Base-by-base conservation (phyloP, 2,329 filamentous ascomycete genomes). In the Fusarium sp. region DNA sequence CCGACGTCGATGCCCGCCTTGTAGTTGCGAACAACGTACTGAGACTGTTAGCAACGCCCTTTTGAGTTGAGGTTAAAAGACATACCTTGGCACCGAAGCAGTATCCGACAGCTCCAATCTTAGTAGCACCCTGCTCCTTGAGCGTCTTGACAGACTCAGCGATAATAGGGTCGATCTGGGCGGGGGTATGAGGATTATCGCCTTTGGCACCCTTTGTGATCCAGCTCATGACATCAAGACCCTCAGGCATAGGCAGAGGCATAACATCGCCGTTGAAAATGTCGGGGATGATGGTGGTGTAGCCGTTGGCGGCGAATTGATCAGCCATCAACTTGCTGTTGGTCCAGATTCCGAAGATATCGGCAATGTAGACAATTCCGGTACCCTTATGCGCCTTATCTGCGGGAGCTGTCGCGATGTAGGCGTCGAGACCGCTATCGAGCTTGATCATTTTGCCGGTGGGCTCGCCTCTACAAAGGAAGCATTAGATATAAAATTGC, bases 1-100 rank as follows among this genome's bases (percentile, higher is more conserved):
- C 88, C 91, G 11, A 79, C 91, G 62, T 91, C 86, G 30, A 90
- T 84, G 9, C 84, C 85, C 63, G 85, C 53, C 64, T 87, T 86
- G 84, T 87, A 87, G 85, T 91, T 92, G 46, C 94, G 90, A 60
- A 88, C 87, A 38, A 94, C 89, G 80, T 93, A 95, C 88, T 92
- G 28, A 13, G 10, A 16, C 42, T 58, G 46, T 71, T 19, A 67
- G 62, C 18, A 6, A 21, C 21, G 1, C 9, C 11, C 5, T 16
- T 11, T 6, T 11, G 1, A 16, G 10, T 5, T 1, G 16, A 33
- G 8, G 19, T 3, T 2, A 2, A 3, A 8, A 43, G 54, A 88
- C 81, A 77, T 85, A 88, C 63, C 90, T 88, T 88, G 21, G 88
- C 90, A 4, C 91, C 91, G 75, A 90, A 92, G 80, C 91, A 92